Conservation (phyloP, 148 eudicot species). For the Pharnaceum exiguum region DNA sequence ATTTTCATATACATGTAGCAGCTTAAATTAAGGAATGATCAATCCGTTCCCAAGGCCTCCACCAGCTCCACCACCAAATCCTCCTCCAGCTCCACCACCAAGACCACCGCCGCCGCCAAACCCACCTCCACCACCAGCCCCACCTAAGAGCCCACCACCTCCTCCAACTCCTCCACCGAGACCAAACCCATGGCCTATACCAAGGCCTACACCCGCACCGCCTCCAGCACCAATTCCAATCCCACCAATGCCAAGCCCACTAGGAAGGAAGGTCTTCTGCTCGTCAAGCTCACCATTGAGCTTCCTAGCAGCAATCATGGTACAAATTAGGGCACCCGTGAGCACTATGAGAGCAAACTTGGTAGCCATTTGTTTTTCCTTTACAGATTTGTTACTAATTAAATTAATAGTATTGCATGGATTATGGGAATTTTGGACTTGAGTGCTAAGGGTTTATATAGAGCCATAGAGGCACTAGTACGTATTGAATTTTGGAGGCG, state of each 20-base stretch:
- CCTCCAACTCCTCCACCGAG: conserved; percentile 13
- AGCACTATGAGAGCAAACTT: conserved; percentile 23
- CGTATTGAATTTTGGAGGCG: conserved; percentile 5
- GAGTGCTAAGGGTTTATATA: conserved; percentile 20
- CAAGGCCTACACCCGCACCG: conserved; percentile 16
- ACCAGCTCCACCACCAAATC: conserved; percentile 14
- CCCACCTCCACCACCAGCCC: conserved; percentile 1
- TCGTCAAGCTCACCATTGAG: conserved; percentile 24
- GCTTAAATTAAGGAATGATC: conserved; percentile 9
- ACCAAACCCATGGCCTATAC: conserved; percentile 15
- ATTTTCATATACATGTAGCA: neutral
- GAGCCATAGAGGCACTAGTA: conserved; percentile 2
- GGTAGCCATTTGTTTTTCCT: conserved; percentile 8
- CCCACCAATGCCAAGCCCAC: conserved; percentile 21
- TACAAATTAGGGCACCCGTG: conserved; percentile 22
- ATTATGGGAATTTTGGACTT: neutral
- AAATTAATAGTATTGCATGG: too few relatives aligned
- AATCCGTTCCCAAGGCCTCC: neutral
- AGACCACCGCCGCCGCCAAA: conserved; percentile 7
- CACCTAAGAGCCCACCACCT: conserved; percentile 1
- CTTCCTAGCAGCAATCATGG: conserved; percentile 29
- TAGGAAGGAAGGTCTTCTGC: conserved; percentile 16
- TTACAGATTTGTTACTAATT: neutral
- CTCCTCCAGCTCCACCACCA: conserved; percentile 14
- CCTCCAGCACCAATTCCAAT: conserved; percentile 9